Conservation (phyloP, 2,329 filamentous ascomycete genomes). For the Colletotrichum echinochloae region DNA sequence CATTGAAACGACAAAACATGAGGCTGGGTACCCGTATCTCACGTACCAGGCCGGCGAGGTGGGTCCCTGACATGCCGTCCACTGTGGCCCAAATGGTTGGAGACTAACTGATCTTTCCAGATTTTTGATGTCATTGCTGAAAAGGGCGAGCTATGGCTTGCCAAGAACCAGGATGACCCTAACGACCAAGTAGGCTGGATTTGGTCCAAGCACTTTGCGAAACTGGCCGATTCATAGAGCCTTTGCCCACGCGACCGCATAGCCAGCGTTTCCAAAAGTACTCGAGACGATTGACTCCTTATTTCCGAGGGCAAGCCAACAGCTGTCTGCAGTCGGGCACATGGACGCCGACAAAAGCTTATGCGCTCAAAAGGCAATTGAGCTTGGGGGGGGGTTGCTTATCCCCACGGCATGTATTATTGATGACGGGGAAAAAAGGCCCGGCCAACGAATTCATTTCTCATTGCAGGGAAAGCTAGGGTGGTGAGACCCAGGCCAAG, state of each 20-base stretch:
- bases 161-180: conserved; percentile 94
- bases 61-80: conserved; percentile 46
- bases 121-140: conserved; percentile 94
- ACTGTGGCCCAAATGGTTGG: conserved; percentile 2
- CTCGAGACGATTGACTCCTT: conserved; percentile 15
- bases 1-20: conserved; percentile 89
- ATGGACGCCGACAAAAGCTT: conserved; percentile 23
- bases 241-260: conserved; percentile 1
- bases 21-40: conserved; percentile 95
- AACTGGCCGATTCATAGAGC: conserved; percentile 64
- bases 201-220: conserved; percentile 98
- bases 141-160: conserved; percentile 97
- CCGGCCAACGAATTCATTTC: neutral
- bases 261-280: conserved; percentile 31
- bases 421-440: conserved; percentile 5
- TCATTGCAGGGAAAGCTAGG: neutral
- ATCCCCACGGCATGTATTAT: conserved; percentile 22
- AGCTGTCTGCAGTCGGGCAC: conserved; percentile 35
- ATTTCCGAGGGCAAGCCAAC: conserved; percentile 1
- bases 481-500: neutral
- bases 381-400: conserved; percentile 16
- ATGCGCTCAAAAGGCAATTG: neutral
- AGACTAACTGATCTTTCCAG: conserved; percentile 51
- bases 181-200: conserved; percentile 90
- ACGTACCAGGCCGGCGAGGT: conserved; percentile 95